Evolutionary conservation across 495 filamentous ascomycete genomes (phyloP).

Genomic region (Viridothelium virens): DNA sequence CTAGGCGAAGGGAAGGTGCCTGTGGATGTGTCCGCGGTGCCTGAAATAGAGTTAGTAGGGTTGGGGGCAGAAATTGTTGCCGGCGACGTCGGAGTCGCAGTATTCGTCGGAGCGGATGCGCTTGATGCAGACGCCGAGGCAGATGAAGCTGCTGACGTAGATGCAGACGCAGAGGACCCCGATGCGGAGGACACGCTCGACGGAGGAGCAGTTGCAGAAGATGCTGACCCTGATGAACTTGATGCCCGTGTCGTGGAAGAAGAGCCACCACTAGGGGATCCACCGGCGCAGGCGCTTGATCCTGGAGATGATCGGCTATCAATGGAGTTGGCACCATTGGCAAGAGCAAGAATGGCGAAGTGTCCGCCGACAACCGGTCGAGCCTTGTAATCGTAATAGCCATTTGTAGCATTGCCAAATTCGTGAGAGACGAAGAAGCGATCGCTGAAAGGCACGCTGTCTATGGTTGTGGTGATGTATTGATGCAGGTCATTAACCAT

Average conservation of each 20-base stretch:
- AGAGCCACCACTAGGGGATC: neutral
- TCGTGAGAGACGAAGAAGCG: slow-evolving; percentile 27
- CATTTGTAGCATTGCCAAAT: slow-evolving; percentile 25
- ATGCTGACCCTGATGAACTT: slow-evolving; percentile 4
- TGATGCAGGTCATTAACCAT: slow-evolving; percentile 38
- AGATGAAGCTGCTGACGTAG: neutral
- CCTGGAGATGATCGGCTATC: neutral
- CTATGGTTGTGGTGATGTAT: slow-evolving; percentile 44
- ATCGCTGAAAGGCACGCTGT: slow-evolving; percentile 44
- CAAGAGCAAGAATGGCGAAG: slow-evolving; percentile 43
- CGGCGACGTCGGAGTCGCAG: no score
- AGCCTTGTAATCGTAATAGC: slow-evolving; percentile 28
- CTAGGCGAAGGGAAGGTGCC: neutral
- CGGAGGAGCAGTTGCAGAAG: neutral
- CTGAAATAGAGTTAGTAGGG: neutral
- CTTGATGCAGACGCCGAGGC: no score
- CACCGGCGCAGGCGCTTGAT: neutral
- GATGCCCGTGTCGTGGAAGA: neutral
- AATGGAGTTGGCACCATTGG: slow-evolving; percentile 1
- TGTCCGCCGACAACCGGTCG: slow-evolving; percentile 51
- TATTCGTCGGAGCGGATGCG: no score
- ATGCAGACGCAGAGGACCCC: neutral
- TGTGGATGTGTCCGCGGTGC: neutral
- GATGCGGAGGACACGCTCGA: neutral
- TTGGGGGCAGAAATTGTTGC: no score